Percentiles rank a stretch among this genome's conserved stretches.
phyloP scores from a whole-genome alignment of 495 filamentous ascomycete genomes.

The Penicillium paxilli region DNA sequence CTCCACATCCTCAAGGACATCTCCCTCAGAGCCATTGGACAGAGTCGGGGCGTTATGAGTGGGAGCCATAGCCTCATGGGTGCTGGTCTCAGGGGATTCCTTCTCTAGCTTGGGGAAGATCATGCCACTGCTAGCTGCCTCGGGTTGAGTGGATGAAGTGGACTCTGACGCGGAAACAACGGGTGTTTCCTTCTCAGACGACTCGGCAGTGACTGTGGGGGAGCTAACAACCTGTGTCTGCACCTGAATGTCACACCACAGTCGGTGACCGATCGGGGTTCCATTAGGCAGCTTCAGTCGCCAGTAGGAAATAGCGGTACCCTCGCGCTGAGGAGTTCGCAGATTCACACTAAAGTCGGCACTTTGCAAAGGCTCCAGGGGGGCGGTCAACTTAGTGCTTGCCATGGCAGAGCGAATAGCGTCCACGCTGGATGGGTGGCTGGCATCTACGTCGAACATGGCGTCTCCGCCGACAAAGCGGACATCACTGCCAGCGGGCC shows the following conservation, averaged over 20 bases:
- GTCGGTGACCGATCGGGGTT: constrained; percentile 79
- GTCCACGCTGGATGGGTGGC: constrained; percentile 69
- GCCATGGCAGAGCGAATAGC: constrained; percentile 73
- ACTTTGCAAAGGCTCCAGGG: constrained; percentile 69
- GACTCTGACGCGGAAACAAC: constrained; percentile 17
- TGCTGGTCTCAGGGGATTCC: constrained; percentile 82
- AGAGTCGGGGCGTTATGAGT: constrained; percentile 32
- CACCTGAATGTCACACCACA: constrained; percentile 93
- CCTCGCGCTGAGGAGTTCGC: constrained; percentile 70
- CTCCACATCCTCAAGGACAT: constrained; percentile 67
- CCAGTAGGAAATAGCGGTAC: constrained; percentile 92
- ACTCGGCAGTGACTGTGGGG: constrained; percentile 14
- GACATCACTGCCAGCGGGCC: constrained; percentile 89
- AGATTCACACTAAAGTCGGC: constrained; percentile 81
- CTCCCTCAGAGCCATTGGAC: constrained; percentile 48
- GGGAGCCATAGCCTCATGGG: constrained; percentile 57
- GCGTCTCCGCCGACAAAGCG: constrained; percentile 91
- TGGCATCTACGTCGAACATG: constrained; percentile 85
- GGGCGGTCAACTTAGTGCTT: constrained; percentile 72
- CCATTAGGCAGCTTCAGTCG: constrained; percentile 83
- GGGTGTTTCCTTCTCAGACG: constrained; percentile 16
- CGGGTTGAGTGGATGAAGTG: constrained; percentile 5
- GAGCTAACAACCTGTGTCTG: constrained; percentile 31
- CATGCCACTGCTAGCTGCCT: constrained; percentile 64
- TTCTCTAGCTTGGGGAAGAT: constrained; percentile 97